Evolutionary conservation across 345 rosid species (phyloP).

Genomic region (Camelina laxa): DNA sequence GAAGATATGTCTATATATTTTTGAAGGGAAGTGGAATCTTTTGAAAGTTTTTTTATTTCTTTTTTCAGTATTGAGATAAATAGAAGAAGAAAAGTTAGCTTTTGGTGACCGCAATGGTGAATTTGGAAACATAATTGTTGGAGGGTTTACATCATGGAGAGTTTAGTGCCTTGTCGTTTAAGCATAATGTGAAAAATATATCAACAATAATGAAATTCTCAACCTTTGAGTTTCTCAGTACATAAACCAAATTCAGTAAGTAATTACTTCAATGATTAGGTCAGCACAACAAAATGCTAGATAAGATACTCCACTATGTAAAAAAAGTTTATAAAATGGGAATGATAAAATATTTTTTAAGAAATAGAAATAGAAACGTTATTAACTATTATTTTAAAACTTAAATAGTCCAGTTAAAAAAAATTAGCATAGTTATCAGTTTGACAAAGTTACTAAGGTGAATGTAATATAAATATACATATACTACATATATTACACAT

Average conservation of each 20-base stretch:
- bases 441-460: background rate
- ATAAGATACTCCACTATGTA: constrained; percentile 6
- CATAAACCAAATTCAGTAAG: constrained; percentile 18
- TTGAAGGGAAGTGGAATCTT: background rate
- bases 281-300: constrained; percentile 8
- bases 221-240: background rate
- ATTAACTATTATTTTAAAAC: background rate
- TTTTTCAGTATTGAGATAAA: background rate
- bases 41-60: background rate
- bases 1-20: background rate
- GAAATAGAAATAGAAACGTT: background rate
- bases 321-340: background rate
- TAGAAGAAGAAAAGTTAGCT: constrained; percentile 21
- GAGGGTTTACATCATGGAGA: constrained; percentile 28
- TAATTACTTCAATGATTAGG: constrained; percentile 27
- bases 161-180: constrained; percentile 37
- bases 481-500: too few relatives aligned
- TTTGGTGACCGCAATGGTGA: constrained; percentile 27
- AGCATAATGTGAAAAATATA: constrained; percentile 5
- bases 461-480: too few relatives aligned
- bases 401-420: background rate
- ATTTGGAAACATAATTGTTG: constrained; percentile 22
- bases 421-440: background rate
- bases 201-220: constrained; percentile 10
- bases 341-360: background rate